A percentile compares a stretch with the other conserved stretches of the same genome.
phyloP scores from a whole-genome alignment of 1,284 basidiomycete genomes.

The Exsudoporus floridanus region DNA sequence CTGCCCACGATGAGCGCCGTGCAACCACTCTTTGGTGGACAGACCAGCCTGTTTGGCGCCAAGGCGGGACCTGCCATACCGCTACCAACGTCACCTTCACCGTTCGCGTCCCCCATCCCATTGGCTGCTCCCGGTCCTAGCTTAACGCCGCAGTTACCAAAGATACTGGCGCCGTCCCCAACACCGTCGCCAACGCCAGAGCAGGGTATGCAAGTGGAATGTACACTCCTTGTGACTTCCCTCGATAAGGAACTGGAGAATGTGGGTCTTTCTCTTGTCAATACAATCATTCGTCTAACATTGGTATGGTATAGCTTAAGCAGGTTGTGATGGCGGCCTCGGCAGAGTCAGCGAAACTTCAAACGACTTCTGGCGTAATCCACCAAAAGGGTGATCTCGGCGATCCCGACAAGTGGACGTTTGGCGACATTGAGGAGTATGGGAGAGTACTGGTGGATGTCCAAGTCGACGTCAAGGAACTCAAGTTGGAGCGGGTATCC shows the following conservation, averaged over 20 bases:
- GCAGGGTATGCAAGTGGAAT: constrained; percentile 65
- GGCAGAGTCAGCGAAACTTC: constrained; percentile 35
- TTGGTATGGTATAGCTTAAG: constrained; percentile 41
- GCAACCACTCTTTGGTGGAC: constrained; percentile 11
- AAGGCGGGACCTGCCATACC: constrained; percentile 12
- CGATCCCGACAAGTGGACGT: constrained; percentile 50
- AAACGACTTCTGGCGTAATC: constrained; percentile 39
- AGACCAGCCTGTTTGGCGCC: constrained; percentile 6
- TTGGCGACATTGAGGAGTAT: constrained; percentile 54
- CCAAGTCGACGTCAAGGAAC: constrained; percentile 50
- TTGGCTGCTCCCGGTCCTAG: constrained; percentile 2
- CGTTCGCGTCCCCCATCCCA: constrained; percentile 1
- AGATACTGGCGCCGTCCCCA: constrained; percentile 14
- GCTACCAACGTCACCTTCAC: constrained; percentile 5
- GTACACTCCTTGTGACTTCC: constrained; percentile 42
- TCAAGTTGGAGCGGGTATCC: constrained; percentile 46
- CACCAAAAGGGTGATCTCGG: constrained; percentile 47
- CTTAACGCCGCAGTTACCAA: constrained; percentile 9
- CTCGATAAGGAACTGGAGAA: constrained; percentile 52
- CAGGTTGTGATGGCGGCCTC: constrained; percentile 37
- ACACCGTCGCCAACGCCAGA: constrained; percentile 36
- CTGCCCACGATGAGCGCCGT: background rate
- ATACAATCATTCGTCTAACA: background rate
- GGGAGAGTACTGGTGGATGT: constrained; percentile 48
- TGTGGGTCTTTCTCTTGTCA: constrained; percentile 38